Percentiles rank a stretch among this genome's conserved stretches.
phyloP scores from a whole-genome alignment of 768 basidiomycete species.

The Pleurotus eryngii region DNA sequence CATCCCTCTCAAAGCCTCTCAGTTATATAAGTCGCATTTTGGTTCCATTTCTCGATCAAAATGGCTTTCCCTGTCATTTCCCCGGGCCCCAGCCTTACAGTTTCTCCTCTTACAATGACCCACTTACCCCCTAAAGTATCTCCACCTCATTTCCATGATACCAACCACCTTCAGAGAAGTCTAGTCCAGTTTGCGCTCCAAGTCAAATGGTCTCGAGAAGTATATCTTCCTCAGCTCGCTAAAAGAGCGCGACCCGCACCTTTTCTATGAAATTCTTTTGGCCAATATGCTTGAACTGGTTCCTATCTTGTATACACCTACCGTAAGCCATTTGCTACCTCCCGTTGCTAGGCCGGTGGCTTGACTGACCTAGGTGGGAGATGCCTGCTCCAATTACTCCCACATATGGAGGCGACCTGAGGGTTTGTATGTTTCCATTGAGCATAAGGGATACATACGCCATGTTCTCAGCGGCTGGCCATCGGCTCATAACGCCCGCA shows the following conservation, averaged over 20 bases:
- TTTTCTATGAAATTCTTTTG: slow-evolving; percentile 65
- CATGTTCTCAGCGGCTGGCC: slow-evolving; percentile 55
- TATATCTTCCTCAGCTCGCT: slow-evolving; percentile 69
- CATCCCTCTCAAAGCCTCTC: neutral
- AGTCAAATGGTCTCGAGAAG: slow-evolving; percentile 55
- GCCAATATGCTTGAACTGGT: slow-evolving; percentile 63
- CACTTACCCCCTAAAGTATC: slow-evolving; percentile 13
- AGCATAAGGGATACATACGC: slow-evolving; percentile 62
- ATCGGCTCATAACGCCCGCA: slow-evolving; percentile 42
- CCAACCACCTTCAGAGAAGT: slow-evolving; percentile 54
- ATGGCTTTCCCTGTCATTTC: slow-evolving; percentile 11
- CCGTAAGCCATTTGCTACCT: slow-evolving; percentile 34
- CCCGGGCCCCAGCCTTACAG: slow-evolving; percentile 11
- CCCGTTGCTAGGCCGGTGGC: neutral
- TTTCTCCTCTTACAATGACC: neutral
- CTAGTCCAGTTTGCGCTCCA: slow-evolving; percentile 56
- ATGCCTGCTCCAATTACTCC: slow-evolving; percentile 68
- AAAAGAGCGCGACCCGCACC: slow-evolving; percentile 55
- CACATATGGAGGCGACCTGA: slow-evolving; percentile 67
- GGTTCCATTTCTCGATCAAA: neutral
- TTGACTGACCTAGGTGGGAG: slow-evolving; percentile 46
- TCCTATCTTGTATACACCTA: slow-evolving; percentile 75
- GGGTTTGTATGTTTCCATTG: slow-evolving; percentile 59
- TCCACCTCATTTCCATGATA: slow-evolving; percentile 47
- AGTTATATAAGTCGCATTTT: neutral